phyloP scores from a whole-genome alignment of 2,329 filamentous ascomycete species.

The Penicillium sp. region DNA sequence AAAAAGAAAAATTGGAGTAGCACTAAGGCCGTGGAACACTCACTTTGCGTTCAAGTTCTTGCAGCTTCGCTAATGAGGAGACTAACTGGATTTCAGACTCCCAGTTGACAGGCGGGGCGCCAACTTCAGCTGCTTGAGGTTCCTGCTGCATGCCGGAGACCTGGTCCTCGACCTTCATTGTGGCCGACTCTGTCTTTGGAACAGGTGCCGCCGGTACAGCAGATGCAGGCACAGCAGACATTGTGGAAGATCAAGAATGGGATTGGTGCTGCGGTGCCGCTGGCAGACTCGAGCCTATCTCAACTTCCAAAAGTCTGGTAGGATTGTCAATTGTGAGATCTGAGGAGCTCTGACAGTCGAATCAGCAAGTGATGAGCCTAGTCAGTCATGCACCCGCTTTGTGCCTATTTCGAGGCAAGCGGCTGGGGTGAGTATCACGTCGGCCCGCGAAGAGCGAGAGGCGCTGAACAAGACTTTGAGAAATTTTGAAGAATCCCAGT shows the following conservation, averaged over 20 bases:
- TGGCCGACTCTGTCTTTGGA: constrained; percentile 35
- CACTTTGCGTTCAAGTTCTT: constrained; percentile 44
- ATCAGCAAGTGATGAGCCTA: not conserved
- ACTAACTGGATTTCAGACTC: constrained; percentile 45
- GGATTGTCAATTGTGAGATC: not conserved
- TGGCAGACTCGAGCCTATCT: not conserved
- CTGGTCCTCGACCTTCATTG: constrained; percentile 1
- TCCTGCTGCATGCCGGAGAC: not conserved
- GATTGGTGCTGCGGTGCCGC: not conserved
- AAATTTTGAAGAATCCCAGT: not conserved
- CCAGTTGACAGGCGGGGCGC: constrained; percentile 22
- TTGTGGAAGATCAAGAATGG: not conserved
- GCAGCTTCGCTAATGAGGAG: constrained; percentile 45
- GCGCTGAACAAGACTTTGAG: not conserved
- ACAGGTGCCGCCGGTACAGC: constrained; percentile 2
- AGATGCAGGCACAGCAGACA: constrained; percentile 12
- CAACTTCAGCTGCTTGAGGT: not conserved
- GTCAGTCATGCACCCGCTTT: not conserved
- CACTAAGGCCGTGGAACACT: not conserved
- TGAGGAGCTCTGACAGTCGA: not conserved
- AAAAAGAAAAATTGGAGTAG: not conserved
- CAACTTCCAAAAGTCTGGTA: not conserved
- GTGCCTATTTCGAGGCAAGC: not conserved
- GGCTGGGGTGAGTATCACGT: not conserved
- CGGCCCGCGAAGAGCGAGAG: not conserved